Conservation (phyloP, 2,329 filamentous ascomycete genomes). For the Claviceps sorghi region DNA sequence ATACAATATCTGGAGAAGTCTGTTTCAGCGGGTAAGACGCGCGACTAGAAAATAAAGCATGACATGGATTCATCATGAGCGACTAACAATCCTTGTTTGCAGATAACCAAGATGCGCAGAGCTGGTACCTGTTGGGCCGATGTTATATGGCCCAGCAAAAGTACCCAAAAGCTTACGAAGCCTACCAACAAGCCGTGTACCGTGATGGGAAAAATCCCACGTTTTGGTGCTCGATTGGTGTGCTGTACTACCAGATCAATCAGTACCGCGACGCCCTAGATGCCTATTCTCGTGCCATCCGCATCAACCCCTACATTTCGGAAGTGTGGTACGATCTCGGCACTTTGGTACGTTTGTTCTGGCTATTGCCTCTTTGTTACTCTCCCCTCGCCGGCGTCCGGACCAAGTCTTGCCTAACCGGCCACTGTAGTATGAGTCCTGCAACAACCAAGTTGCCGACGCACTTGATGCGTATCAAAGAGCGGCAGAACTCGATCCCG, state of each 20-base stretch:
- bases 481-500: constrained; percentile 84
- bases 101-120: constrained; percentile 93
- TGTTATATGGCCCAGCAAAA: constrained; percentile 99
- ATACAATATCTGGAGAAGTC: constrained; percentile 97
- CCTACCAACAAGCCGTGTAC: constrained; percentile 97
- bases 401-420: constrained; percentile 16
- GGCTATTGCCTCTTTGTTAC: constrained; percentile 20
- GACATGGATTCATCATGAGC: background rate
- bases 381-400: background rate
- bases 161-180: constrained; percentile 96
- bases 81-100: constrained; percentile 6
- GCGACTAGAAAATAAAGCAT: background rate
- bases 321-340: constrained; percentile 99
- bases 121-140: constrained; percentile 92
- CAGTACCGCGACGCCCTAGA: constrained; percentile 96
- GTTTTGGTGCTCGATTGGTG: constrained; percentile 98
- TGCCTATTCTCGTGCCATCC: constrained; percentile 91
- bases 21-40: constrained; percentile 66
- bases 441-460: constrained; percentile 96
- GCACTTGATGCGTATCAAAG: constrained; percentile 90
- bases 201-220: constrained; percentile 94
- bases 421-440: constrained; percentile 69
- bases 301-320: constrained; percentile 93
- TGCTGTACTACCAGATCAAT: constrained; percentile 98
- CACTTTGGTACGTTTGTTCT: constrained; percentile 52